A percentile compares a stretch with the other conserved stretches of the same genome.
These are phyloP conservation scores for Trichoderma endophyticum DNA, from an alignment of 2,329 filamentous ascomycete species.

Conservation along the genomic window DNA sequence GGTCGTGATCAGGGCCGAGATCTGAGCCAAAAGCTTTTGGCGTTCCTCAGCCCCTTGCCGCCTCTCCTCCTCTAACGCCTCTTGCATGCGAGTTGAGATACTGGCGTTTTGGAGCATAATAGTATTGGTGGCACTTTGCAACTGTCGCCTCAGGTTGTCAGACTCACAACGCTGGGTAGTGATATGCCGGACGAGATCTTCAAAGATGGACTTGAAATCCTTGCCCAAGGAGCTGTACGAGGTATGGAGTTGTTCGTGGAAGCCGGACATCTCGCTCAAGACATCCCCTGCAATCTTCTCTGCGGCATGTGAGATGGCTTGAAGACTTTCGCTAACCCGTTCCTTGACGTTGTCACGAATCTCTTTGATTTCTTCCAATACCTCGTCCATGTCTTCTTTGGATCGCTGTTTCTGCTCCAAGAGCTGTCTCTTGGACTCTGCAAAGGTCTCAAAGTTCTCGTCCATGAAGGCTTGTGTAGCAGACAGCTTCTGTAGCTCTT, in stretches of 20 bases:
- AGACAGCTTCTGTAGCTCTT: slow-evolving; percentile 69
- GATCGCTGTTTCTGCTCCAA: slow-evolving; percentile 65
- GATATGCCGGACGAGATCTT: slow-evolving; percentile 72
- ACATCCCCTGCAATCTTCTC: slow-evolving; percentile 89
- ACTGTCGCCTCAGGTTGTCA: slow-evolving; percentile 66
- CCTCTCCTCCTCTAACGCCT: slow-evolving; percentile 73
- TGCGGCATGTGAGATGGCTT: slow-evolving; percentile 77
- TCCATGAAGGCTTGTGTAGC: slow-evolving; percentile 68
- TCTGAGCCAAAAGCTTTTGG: slow-evolving; percentile 69
- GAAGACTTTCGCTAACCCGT: slow-evolving; percentile 78
- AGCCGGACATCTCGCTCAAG: slow-evolving; percentile 76
- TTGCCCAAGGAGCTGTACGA: slow-evolving; percentile 82
- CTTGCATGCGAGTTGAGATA: slow-evolving; percentile 64
- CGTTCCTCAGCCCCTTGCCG: slow-evolving; percentile 70
- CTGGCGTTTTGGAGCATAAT: slow-evolving; percentile 66
- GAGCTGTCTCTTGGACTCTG: slow-evolving; percentile 64
- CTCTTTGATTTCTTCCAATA: slow-evolving; percentile 88
- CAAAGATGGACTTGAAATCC: slow-evolving; percentile 83
- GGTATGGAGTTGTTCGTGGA: slow-evolving; percentile 77
- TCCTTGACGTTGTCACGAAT: slow-evolving; percentile 84
- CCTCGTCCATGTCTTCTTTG: slow-evolving; percentile 83
- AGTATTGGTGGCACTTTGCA: slow-evolving; percentile 66
- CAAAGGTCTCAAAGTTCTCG: slow-evolving; percentile 65
- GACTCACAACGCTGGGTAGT: slow-evolving; percentile 74
- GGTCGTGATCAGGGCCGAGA: slow-evolving; percentile 70